Base-by-base conservation (phyloP, 441 rosid species). In the Gossypium gossypioides region DNA sequence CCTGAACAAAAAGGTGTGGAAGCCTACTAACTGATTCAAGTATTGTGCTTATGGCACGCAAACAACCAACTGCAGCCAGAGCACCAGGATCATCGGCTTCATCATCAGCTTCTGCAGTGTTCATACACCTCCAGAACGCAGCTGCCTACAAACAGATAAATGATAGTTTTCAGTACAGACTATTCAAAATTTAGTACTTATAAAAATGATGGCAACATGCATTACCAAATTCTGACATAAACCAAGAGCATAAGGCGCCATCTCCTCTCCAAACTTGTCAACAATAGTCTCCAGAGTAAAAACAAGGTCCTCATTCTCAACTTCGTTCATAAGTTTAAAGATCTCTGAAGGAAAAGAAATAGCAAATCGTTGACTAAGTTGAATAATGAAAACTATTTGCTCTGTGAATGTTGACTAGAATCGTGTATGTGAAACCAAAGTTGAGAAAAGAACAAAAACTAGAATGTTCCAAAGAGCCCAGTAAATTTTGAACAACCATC, bases 261-360 rank as follows among this genome's bases (percentile, higher is more conserved):
- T 96, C 87, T 96, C 99, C 81, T 96, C 99, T 9, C 99, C 99
- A 84, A 96, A 92, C 79, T 91, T 96, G 85, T 91, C 95, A 29
- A 96, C 99, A 58, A 96, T 87, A 70, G 97, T 92, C 82, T 96
- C 99, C 81, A 96, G 72, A 50, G 97, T 95, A 76, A 92, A 95
- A 65, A 94, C 99, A 79, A 95, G 89, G 75, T 95, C 98, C 86
- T 95, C 99, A 79, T 95, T 95, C 83, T 95, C 99, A 60, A 95
- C 98, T 81, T 95, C 99, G 81, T 95, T 89, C 98, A 95, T 95
- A 51, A 95, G 89, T 81, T 91, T 95, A 76, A 95, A 95, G 78
- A 95, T 89, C 82, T 95, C 99, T 95, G 87, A 78, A 84, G 42
- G 25, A 50, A 73, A 57, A 13, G 16, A 61, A 59, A 63, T 44